These are phyloP conservation scores for Cicer arietinum DNA, from an alignment of 306 rosid genomes.

Conservation along the genomic window DNA sequence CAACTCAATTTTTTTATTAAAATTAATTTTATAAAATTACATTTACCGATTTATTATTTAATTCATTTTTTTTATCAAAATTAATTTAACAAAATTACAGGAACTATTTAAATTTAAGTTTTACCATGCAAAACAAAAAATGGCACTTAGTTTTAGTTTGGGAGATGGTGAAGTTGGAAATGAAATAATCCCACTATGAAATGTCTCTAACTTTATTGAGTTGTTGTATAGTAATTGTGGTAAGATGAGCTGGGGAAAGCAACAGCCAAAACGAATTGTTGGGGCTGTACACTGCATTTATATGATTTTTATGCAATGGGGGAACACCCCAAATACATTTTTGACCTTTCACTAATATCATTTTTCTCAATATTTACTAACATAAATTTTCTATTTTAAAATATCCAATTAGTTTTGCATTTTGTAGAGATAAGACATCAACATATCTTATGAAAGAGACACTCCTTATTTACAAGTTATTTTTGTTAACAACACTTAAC, in stretches of 20 bases:
- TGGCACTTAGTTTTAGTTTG: not conserved
- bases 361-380: not conserved
- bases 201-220: not conserved
- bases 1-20: too few species aligned
- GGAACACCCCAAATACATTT: not conserved
- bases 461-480: too few species aligned
- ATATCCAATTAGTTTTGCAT: too few species aligned
- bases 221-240: conserved; percentile 27
- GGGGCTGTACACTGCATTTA: conserved; percentile 14
- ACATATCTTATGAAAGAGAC: too few species aligned
- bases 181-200: conserved; percentile 12
- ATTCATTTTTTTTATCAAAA: too few species aligned
- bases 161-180: not conserved
- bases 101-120: too few species aligned
- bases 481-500: too few species aligned
- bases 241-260: conserved; percentile 39
- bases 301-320: conserved; percentile 15
- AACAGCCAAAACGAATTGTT: conserved; percentile 41
- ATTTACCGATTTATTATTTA: too few species aligned
- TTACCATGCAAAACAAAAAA: too few species aligned
- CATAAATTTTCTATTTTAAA: not conserved
- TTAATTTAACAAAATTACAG: too few species aligned
- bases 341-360: conserved; percentile 9
- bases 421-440: too few species aligned
- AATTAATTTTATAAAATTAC: too few species aligned